Conservation (phyloP, 768 basidiomycete species). For the Mycena alexandri region DNA sequence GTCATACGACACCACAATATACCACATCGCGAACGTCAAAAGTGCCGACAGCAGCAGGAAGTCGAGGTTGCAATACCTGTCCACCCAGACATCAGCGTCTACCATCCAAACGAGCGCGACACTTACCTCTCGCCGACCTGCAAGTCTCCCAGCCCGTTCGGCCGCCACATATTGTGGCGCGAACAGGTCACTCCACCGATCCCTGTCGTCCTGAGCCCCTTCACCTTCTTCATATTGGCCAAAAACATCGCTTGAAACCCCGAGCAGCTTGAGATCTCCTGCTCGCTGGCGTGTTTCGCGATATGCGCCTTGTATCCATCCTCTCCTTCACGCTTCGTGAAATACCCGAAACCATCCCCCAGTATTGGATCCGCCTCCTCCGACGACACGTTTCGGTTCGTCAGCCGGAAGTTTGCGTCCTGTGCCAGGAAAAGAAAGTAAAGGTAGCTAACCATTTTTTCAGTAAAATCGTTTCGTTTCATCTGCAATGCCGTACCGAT, state of each 20-base stretch:
- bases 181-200: too few relatives aligned
- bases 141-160: too few relatives aligned
- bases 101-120: too few relatives aligned
- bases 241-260: not conserved
- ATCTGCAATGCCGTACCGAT: not conserved
- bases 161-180: too few relatives aligned
- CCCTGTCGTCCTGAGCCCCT: not conserved
- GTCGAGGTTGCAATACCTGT: not conserved
- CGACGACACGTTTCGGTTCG: not conserved
- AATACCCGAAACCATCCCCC: not conserved
- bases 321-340: too few relatives aligned
- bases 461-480: too few relatives aligned
- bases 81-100: not conserved
- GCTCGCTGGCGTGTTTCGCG: not conserved
- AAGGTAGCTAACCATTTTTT: not conserved
- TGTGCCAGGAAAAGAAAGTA: not conserved
- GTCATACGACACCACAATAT: not conserved
- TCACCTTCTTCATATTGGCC: not conserved
- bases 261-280: not conserved
- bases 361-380: not conserved
- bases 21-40: not conserved
- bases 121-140: too few relatives aligned
- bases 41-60: not conserved
- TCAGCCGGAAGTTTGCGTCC: too few relatives aligned
- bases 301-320: not conserved